Evolutionary conservation across 2,329 filamentous ascomycete species (phyloP), one percentile per base, ranked within the genome.

Genomic region (Aspergillus fumigatus): DNA sequence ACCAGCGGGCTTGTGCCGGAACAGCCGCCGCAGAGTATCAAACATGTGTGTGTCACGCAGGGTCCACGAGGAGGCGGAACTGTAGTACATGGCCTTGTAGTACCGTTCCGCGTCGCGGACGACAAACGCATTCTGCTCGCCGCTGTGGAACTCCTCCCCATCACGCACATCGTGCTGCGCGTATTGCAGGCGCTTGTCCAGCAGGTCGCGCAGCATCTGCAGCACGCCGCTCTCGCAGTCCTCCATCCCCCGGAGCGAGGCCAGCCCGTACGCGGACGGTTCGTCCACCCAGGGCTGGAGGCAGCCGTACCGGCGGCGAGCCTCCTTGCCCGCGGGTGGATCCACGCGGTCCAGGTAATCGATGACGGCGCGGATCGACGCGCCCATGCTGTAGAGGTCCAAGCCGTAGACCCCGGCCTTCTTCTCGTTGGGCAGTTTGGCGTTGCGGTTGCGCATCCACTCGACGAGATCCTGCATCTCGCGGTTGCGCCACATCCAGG

Each of bases 401-500:
- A 83, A 65, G 0, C 80, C 81, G 60, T 80, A 81, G 53, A 83
- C 77, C 0, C 78, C 75, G 1, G 67, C 72, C 27, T 70, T 67
- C 41, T 65, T 57, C 9, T 70, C 62, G 1, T 64, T 56, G 1
- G 73, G 66, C 1, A 72, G 59, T 2, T 58, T 58, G 3, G 67
- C 64, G 54, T 81, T 81, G 59, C 73, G 73, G 21, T 74, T 64
- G 5, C 79, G 73, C 67, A 83, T 71, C 80, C 80, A 83, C 62
- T 82, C 77, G 10, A 79, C 74, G 50, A 83, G 77, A 2, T 74
- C 73, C 54, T 81, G 77, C 60, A 81, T 75, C 60, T 82, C 81
- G 14, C 68, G 66, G 58, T 83, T 83, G 10, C 80, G 74, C 80
- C 80, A 83, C 80, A 83, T 82, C 80, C 80, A 83, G 3, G 75